Evolutionary conservation across 495 filamentous ascomycete genomes (phyloP), one percentile per base, ranked within the genome.

Genomic region (Penicillium pulvis): DNA sequence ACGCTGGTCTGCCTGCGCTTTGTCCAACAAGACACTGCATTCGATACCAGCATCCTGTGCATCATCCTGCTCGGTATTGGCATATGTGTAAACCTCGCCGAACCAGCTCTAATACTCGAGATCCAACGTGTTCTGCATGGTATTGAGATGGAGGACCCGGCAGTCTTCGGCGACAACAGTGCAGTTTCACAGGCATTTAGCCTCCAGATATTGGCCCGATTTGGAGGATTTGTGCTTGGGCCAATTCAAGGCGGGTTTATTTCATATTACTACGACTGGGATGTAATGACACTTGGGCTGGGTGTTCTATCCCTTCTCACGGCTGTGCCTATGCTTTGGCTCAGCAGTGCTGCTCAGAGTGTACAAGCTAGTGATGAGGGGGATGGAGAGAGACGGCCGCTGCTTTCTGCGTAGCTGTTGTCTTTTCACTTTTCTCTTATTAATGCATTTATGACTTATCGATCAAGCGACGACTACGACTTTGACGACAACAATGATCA

Each of bases 181-280:
- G 82, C 81, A 3, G 78, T 81, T 61, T 80, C 82, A 11, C 83
- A 84, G 55, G 82, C 80, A 6, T 83, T 82, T 58, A 80, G 78
- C 0, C 69, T 87, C 2, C 84, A 81, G 56, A 81, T 78, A 17
- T 79, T 74, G 51, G 78, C 80, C 6, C 61, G 59, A 47, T 63
- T 63, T 24, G 60, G 60, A 6, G 63, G 63, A 1, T 50, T 63
- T 17, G 50, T 56, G 14, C 42, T 66, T 17, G 63, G 63, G 4
- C 63, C 63, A 4, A 60, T 66, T 28, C 20, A 57, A 16, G 63
- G 63, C 5, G 60, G 60, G 11, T 52, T 66, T 41, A 46, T 66
- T n/a, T 39, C 59, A 33, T 56, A 43, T 14, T 19, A 20, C 12
- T 63, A 60, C 28, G 63, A 60, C 1, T 66, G 63, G 60, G 50